phyloP scores from a whole-genome alignment of 768 basidiomycete genomes.

The Infundibulicybe gibba region DNA sequence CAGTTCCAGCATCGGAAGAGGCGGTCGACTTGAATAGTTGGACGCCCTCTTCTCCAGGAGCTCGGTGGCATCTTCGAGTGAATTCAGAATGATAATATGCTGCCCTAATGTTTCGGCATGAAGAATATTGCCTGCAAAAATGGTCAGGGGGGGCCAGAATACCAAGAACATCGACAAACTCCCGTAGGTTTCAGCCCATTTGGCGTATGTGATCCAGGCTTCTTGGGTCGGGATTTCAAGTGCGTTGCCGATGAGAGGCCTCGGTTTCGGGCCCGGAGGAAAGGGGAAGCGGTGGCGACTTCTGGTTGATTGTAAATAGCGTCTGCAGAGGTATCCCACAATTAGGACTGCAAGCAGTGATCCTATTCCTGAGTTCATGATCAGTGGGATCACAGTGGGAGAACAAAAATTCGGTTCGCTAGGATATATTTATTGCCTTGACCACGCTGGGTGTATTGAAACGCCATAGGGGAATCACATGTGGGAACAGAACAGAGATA shows the following conservation, averaged over 20 bases:
- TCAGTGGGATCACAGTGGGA: too few species aligned
- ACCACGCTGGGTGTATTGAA: too few species aligned
- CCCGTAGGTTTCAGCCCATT: neutral
- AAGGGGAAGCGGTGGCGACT: neutral
- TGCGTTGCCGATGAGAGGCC: neutral
- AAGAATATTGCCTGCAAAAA: slow-evolving; percentile 6
- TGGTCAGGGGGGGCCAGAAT: too few species aligned
- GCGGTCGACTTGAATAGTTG: slow-evolving; percentile 18
- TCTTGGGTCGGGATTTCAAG: neutral
- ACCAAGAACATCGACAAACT: too few species aligned
- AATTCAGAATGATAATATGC: slow-evolving; percentile 10
- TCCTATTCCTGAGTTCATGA: too few species aligned
- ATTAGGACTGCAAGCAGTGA: too few species aligned
- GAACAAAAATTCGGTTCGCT: too few species aligned
- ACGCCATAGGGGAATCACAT: too few species aligned
- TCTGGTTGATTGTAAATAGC: too few species aligned
- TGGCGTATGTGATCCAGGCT: neutral
- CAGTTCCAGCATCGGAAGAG: slow-evolving; percentile 13
- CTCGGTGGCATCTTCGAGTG: slow-evolving; percentile 14
- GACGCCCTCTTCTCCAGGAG: slow-evolving; percentile 25
- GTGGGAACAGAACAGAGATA: too few species aligned
- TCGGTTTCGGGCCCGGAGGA: neutral
- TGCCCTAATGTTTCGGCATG: slow-evolving; percentile 15
- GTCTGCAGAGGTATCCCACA: too few species aligned
- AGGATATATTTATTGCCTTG: too few species aligned